Base-by-base conservation (phyloP, 805 yeast species). In the Torulaspora quercuum region DNA sequence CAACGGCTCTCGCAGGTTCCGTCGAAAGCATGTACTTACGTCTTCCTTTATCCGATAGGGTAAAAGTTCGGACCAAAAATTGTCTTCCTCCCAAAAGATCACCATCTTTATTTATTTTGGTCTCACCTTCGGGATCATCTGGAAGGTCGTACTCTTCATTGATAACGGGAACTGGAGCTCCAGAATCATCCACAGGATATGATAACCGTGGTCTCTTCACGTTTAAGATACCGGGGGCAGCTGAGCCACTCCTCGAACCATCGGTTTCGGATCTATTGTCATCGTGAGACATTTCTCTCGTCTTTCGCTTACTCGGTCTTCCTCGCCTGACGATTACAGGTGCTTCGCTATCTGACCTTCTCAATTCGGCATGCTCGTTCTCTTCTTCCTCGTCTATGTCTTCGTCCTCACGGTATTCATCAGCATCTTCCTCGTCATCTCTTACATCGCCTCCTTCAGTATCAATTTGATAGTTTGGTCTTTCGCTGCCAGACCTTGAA, bases 1-100 rank as follows among this genome's bases (percentile, higher is more conserved):
- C 97, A 44, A 90, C 87, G 53, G 90, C 78, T 49, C 97, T 75
- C 1, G 98, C 97, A 2, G 96, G 95, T 56, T 92, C 98, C 0
- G 97, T 89, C 2, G 95, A 81, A 31, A 92, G 75, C 95, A 90
- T 89, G 61, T 77, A 92, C 40, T 80, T 69, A 46, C 80, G 71
- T 13, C 78, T 75, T 6, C 95, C 96, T 21, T 49, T 65, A 11
- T 63, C 65, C 14, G 49, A 40, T 6, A 82, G 68, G 5, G 78
- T 79, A 60, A 84, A 84, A 0, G 82, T 73, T 42, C 80, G 74
- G 37, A 81, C 78, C 41, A 89, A 70, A 65, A 75, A 90, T 52
- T 76, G 75, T 46, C 97, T 73, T 11, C 78, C 89, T 3, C 83
- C 95, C 28, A 61, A 56, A 41, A 90, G 66, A 30, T 71, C 69